phyloP scores from a whole-genome alignment of 257 asterid species.

The Solanum tarijense region DNA sequence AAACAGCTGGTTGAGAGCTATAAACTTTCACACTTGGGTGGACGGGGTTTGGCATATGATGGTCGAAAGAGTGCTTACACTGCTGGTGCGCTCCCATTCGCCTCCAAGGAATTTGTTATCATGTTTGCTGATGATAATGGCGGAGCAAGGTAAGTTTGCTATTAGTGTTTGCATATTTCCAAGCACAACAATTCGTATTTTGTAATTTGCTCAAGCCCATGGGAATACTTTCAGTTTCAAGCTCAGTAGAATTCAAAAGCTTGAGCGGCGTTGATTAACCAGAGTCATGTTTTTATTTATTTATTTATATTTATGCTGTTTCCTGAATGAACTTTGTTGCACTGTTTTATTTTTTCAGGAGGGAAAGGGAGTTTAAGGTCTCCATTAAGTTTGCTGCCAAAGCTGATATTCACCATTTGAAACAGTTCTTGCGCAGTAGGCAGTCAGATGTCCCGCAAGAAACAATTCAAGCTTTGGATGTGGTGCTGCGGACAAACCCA shows the following conservation, averaged over 20 bases:
- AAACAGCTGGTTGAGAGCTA: slow-evolving; percentile 13
- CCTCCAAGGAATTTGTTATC: slow-evolving; percentile 49
- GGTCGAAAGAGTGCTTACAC: slow-evolving; percentile 64
- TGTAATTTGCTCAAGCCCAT: neutral
- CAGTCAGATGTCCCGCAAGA: slow-evolving; percentile 65
- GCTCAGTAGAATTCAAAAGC: neutral
- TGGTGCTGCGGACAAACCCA: slow-evolving; percentile 58
- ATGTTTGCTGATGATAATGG: slow-evolving; percentile 24
- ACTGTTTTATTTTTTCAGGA: slow-evolving; percentile 29
- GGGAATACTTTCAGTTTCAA: neutral
- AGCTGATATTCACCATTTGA: slow-evolving; percentile 44
- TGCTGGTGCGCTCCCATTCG: slow-evolving; percentile 61
- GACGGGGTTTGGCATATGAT: slow-evolving; percentile 46
- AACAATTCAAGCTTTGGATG: slow-evolving; percentile 68
- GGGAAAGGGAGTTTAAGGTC: slow-evolving; percentile 49
- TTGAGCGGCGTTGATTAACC: neutral
- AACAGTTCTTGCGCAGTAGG: slow-evolving; percentile 27
- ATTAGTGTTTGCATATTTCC: neutral
- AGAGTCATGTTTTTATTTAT: neutral
- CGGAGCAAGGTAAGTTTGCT: slow-evolving; percentile 16
- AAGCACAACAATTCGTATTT: neutral
- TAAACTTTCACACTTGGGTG: slow-evolving; percentile 31
- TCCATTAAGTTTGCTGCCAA: slow-evolving; percentile 52
- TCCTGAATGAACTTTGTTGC: neutral
- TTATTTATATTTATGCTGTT: neutral